A percentile compares a stretch with the other conserved stretches of the same genome.
These are phyloP conservation scores for Ambrosia hybrid DNA, from an alignment of 140 eudicot genomes.

Conservation along the genomic window DNA sequence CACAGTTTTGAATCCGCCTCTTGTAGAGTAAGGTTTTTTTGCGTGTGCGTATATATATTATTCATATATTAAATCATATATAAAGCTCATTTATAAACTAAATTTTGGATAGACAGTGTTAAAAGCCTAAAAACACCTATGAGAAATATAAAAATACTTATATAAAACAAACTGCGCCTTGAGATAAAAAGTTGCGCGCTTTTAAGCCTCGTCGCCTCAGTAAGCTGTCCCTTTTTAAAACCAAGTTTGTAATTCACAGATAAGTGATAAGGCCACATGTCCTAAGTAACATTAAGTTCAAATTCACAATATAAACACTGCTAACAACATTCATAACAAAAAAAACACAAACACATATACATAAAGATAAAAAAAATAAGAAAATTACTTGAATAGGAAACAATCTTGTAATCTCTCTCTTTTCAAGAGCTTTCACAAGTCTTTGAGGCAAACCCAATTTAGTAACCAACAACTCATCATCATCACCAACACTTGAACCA, in stretches of 20 bases:
- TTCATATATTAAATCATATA: too few relatives aligned
- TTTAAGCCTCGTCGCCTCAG: too few relatives aligned
- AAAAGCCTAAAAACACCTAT: too few relatives aligned
- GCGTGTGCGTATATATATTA: too few relatives aligned
- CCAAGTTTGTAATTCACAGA: not conserved
- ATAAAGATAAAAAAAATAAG: not conserved
- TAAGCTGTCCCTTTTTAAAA: too few relatives aligned
- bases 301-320: not conserved
- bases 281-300: not conserved
- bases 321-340: not conserved
- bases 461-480: constrained; percentile 60
- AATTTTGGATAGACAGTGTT: too few relatives aligned
- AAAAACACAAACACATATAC: not conserved
- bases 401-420: constrained; percentile 72
- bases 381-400: constrained; percentile 82
- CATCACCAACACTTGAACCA: constrained; percentile 21
- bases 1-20: too few relatives aligned
- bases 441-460: constrained; percentile 81
- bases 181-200: too few relatives aligned
- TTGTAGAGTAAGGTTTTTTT: too few relatives aligned
- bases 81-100: too few relatives aligned
- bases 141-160: too few relatives aligned
- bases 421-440: constrained; percentile 65
- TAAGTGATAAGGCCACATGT: constrained; percentile 10
- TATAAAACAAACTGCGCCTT: too few relatives aligned